A percentile compares a stretch with the other conserved stretches of the same genome.
Evolutionary conservation across 129 eudicot species (phyloP).

Genomic region (Pseudognaphalium luteoalbum): DNA sequence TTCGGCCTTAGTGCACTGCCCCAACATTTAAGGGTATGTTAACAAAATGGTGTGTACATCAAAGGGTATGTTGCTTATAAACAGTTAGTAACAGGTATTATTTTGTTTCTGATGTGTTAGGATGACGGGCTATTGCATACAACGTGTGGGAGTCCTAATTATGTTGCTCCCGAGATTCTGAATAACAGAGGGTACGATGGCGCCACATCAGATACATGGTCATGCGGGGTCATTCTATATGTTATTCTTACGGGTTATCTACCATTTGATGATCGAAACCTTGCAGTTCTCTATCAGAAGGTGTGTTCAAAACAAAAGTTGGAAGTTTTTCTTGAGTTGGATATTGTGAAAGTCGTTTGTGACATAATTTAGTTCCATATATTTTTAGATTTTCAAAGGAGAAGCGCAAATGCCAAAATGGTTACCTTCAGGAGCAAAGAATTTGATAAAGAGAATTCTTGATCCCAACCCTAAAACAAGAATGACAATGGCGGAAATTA

Average conservation of each 20-base stretch:
- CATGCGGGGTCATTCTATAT: constrained; percentile 90
- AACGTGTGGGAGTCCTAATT: constrained; percentile 97
- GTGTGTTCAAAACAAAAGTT: constrained; percentile 28
- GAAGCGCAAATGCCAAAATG: constrained; percentile 87
- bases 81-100: not conserved
- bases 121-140: constrained; percentile 93
- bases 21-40: constrained; percentile 82
- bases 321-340: constrained; percentile 9
- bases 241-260: constrained; percentile 91
- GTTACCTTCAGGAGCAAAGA: constrained; percentile 77
- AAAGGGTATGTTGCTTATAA: not conserved
- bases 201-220: constrained; percentile 90
- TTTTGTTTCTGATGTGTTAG: constrained; percentile 42
- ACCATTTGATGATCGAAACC: constrained; percentile 96
- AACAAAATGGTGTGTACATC: not conserved
- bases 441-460: constrained; percentile 74
- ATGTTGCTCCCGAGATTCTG: constrained; percentile 97
- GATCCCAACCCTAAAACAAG: constrained; percentile 81
- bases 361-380: constrained; percentile 13
- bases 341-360: constrained; percentile 6
- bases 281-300: constrained; percentile 95
- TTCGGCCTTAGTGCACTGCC: constrained; percentile 98
- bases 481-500: constrained; percentile 68
- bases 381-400: constrained; percentile 78
- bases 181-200: constrained; percentile 87